A percentile compares a stretch with the other conserved stretches of the same genome.
phyloP scores from a whole-genome alignment of 2,329 filamentous ascomycete genomes.

The Claviceps capensis region DNA sequence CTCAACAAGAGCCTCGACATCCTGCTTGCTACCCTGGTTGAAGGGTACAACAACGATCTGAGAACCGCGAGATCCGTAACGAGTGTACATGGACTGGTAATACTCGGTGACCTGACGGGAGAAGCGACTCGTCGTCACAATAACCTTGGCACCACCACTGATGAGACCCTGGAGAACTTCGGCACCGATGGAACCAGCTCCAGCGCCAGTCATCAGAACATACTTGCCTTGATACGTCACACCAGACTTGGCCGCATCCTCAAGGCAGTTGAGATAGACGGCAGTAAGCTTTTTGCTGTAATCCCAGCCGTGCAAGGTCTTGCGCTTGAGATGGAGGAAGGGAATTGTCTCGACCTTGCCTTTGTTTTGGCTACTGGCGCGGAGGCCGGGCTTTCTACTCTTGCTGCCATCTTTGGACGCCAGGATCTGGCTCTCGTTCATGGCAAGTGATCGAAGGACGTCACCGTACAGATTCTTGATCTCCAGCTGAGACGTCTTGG shows the following conservation, averaged over 20 bases:
- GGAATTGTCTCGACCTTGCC: constrained; percentile 96
- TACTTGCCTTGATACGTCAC: constrained; percentile 92
- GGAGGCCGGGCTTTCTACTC: constrained; percentile 36
- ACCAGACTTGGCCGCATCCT: constrained; percentile 74
- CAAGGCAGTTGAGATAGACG: constrained; percentile 80
- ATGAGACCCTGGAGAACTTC: constrained; percentile 93
- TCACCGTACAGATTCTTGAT: constrained; percentile 93
- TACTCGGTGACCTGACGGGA: constrained; percentile 97
- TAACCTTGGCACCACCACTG: constrained; percentile 89
- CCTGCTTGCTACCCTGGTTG: constrained; percentile 97
- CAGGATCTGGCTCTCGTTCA: constrained; percentile 97
- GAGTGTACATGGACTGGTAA: constrained; percentile 97
- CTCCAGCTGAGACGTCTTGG: constrained; percentile 89
- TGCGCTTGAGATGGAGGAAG: constrained; percentile 93
- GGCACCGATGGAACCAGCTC: constrained; percentile 92
- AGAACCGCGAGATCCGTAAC: constrained; percentile 83
- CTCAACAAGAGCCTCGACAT: constrained; percentile 82
- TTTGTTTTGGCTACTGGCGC: constrained; percentile 48
- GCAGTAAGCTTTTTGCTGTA: constrained; percentile 98
- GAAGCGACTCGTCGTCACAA: constrained; percentile 93
- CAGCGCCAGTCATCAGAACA: constrained; percentile 94
- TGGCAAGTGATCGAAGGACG: constrained; percentile 82
- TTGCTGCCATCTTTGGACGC: constrained; percentile 65
- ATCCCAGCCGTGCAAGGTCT: constrained; percentile 88
- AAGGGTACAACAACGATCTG: constrained; percentile 97